Conservation (phyloP, 352 stramenopile species). For the Pythium brassicae region DNA sequence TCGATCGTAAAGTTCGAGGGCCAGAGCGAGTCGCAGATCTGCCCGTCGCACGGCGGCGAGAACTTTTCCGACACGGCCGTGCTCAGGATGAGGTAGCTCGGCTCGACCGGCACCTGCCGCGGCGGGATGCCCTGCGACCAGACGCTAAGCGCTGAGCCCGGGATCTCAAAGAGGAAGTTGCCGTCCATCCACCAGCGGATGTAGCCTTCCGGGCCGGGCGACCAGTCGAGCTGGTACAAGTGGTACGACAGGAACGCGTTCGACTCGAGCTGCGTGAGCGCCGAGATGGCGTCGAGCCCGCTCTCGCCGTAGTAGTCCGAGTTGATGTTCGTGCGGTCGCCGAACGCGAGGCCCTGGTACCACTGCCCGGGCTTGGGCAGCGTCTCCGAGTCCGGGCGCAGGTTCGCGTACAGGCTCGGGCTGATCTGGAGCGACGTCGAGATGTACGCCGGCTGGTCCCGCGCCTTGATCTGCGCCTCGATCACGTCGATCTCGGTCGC, state of each 20-base stretch:
- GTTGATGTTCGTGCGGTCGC: slow-evolving; percentile 89
- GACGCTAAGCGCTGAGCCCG: slow-evolving; percentile 77
- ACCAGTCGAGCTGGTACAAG: slow-evolving; percentile 96
- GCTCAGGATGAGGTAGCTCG: slow-evolving; percentile 97
- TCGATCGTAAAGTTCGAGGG: slow-evolving; percentile 94
- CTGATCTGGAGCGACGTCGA: slow-evolving; percentile 93
- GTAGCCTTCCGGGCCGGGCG: slow-evolving; percentile 86
- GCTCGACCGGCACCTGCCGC: slow-evolving; percentile 92
- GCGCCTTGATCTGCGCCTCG: slow-evolving; percentile 77
- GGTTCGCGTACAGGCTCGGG: slow-evolving; percentile 60
- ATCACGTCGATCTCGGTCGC: slow-evolving; percentile 98
- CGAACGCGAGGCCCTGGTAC: slow-evolving; percentile 87
- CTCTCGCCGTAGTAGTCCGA: slow-evolving; percentile 94
- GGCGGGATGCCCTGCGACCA: slow-evolving; percentile 66
- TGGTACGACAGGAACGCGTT: slow-evolving; percentile 92
- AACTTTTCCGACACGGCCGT: slow-evolving; percentile 96
- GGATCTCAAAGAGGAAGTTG: slow-evolving; percentile 93
- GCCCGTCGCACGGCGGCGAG: slow-evolving; percentile 84
- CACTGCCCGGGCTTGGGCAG: slow-evolving; percentile 74
- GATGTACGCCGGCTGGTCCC: slow-evolving; percentile 88
- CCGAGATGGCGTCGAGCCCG: slow-evolving; percentile 93
- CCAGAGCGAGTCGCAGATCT: slow-evolving; percentile 93
- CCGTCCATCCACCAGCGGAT: slow-evolving; percentile 94
- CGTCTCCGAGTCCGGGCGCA: slow-evolving; percentile 54
- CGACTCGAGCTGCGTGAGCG: slow-evolving; percentile 88